phyloP scores from a whole-genome alignment of 805 yeast genomes.

The Candida maris region DNA sequence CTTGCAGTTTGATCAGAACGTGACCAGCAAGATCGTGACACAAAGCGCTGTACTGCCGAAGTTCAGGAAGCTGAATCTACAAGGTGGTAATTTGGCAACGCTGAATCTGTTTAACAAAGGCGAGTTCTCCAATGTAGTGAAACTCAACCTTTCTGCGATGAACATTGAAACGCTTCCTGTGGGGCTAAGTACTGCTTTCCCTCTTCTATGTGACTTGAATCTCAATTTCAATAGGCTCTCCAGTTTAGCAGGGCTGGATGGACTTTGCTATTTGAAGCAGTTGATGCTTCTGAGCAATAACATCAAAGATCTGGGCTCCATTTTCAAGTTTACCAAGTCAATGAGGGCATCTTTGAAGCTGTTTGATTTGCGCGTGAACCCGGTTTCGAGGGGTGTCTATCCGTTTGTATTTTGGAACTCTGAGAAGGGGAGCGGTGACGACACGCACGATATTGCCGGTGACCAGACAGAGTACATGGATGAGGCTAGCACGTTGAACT shows the following conservation, averaged over 20 bases:
- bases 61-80: slow-evolving; percentile 34
- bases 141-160: slow-evolving; percentile 45
- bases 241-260: slow-evolving; percentile 33
- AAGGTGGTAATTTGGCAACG: slow-evolving; percentile 23
- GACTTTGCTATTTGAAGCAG: slow-evolving; percentile 35
- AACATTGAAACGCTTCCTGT: slow-evolving; percentile 38
- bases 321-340: slow-evolving; percentile 31
- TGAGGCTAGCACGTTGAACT: slow-evolving; percentile 33
- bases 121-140: slow-evolving; percentile 33
- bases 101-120: neutral
- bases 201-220: slow-evolving; percentile 45
- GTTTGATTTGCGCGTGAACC: slow-evolving; percentile 49
- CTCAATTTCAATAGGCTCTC: slow-evolving; percentile 46
- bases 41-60: slow-evolving; percentile 18
- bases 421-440: slow-evolving; percentile 18
- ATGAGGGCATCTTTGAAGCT: slow-evolving; percentile 33
- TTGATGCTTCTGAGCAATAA: slow-evolving; percentile 45
- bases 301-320: slow-evolving; percentile 31
- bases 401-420: slow-evolving; percentile 52
- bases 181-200: slow-evolving; percentile 38
- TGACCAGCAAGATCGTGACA: slow-evolving; percentile 21
- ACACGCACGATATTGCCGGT: slow-evolving; percentile 8
- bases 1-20: slow-evolving; percentile 27
- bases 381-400: slow-evolving; percentile 43
- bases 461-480: slow-evolving; percentile 17